Conservation (phyloP, 495 filamentous ascomycete genomes). For the Tuber microsphaerosporum region DNA sequence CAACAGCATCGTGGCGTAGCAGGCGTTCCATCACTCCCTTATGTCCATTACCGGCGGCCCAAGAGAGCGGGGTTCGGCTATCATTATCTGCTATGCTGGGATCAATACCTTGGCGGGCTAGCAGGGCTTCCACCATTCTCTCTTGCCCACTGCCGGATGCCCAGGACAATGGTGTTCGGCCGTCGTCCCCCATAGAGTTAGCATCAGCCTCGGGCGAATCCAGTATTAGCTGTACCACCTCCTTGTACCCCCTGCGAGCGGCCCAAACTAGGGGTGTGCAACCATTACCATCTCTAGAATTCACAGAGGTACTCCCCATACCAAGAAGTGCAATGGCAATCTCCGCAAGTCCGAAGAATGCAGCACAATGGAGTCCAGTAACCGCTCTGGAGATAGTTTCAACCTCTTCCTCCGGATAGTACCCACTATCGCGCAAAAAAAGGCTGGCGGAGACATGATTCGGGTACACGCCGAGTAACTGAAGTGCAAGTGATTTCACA, state of each 20-base stretch:
- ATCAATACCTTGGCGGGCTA: background rate
- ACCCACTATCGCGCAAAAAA: background rate
- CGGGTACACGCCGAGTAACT: background rate
- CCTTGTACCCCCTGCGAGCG: slow-evolving; percentile 12
- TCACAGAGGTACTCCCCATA: slow-evolving; percentile 12
- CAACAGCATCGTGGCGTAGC: background rate
- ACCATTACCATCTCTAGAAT: background rate
- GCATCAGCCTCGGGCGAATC: slow-evolving; percentile 41
- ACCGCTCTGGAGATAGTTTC: background rate
- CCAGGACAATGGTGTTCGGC: background rate
- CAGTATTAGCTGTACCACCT: slow-evolving; percentile 12
- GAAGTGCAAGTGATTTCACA: background rate
- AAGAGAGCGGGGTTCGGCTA: slow-evolving; percentile 12
- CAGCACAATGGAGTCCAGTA: background rate
- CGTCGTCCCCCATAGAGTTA: slow-evolving; percentile 44
- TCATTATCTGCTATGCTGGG: slow-evolving; percentile 12
- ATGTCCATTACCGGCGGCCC: slow-evolving; percentile 16
- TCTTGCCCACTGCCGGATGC: slow-evolving; percentile 6
- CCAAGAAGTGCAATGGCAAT: slow-evolving; percentile 8
- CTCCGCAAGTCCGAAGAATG: slow-evolving; percentile 9
- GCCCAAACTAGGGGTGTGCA: slow-evolving; percentile 19
- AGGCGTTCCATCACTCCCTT: slow-evolving; percentile 10
- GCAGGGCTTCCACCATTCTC: slow-evolving; percentile 12
- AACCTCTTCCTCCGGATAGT: background rate
- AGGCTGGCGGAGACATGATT: background rate